A percentile compares a stretch with the other conserved stretches of the same genome.
Evolutionary conservation across 495 filamentous ascomycete species (phyloP).

Genomic region (Lasiosphaeris hirsuta): DNA sequence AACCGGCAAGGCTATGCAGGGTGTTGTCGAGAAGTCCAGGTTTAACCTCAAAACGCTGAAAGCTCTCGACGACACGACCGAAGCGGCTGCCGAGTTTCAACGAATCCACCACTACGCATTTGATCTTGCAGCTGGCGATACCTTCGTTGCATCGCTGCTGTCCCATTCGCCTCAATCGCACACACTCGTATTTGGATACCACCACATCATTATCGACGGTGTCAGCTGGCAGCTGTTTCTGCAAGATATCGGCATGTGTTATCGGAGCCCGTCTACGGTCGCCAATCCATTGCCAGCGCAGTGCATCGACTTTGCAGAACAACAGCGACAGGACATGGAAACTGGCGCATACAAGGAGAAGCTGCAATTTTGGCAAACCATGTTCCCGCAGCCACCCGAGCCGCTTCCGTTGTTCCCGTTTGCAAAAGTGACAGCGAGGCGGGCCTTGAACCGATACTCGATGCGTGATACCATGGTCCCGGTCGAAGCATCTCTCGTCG

Average conservation of each 20-base stretch:
- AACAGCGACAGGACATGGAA: not conserved
- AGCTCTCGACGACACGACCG: not conserved
- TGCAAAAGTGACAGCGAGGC: not conserved
- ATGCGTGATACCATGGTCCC: not conserved
- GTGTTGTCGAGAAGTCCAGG: constrained; percentile 7
- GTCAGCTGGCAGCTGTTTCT: constrained; percentile 11
- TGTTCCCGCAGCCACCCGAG: not conserved
- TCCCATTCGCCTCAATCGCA: constrained; percentile 3
- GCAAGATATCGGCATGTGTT: no score
- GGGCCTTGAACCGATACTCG: not conserved
- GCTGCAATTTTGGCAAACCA: not conserved
- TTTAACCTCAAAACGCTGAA: no score
- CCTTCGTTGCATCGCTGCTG: constrained; percentile 19
- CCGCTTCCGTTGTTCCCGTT: not conserved
- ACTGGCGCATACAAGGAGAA: not conserved
- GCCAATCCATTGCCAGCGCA: not conserved
- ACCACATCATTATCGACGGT: constrained; percentile 28
- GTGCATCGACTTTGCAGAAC: not conserved
- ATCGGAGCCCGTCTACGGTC: not conserved
- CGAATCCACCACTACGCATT: constrained; percentile 16
- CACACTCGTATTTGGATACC: constrained; percentile 24
- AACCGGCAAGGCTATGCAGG: constrained; percentile 13
- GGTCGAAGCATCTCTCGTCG: no score
- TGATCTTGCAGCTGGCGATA: constrained; percentile 17
- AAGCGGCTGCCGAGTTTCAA: not conserved